A percentile compares a stretch with the other conserved stretches of the same genome.
These are phyloP conservation scores for Vigna trinervia DNA, from an alignment of 306 rosid species.

Conservation along the genomic window DNA sequence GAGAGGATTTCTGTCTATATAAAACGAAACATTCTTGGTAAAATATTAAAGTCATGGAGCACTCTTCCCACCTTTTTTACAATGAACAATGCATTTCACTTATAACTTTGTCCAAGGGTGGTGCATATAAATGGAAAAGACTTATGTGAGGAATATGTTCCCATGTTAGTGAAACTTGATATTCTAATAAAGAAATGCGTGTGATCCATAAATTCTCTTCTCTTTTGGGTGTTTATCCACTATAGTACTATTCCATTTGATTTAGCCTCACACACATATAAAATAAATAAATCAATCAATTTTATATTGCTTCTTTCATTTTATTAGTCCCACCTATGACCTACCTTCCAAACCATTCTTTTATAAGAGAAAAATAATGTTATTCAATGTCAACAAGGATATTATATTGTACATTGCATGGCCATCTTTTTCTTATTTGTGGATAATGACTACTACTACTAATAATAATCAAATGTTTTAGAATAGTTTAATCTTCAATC, in stretches of 20 bases:
- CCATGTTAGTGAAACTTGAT: constrained; percentile 33
- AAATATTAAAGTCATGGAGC: constrained; percentile 10
- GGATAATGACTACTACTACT: not conserved
- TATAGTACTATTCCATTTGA: constrained; percentile 10
- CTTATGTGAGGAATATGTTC: constrained; percentile 39
- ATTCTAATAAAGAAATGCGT: constrained; percentile 33
- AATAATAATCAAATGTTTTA: not conserved
- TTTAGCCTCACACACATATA: constrained; percentile 4
- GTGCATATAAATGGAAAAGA: constrained; percentile 36
- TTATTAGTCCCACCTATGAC: not conserved
- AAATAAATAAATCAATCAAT: not conserved
- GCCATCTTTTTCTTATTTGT: not conserved
- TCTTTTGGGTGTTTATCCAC: constrained; percentile 11
- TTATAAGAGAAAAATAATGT: not conserved
- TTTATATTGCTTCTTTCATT: constrained; percentile 4
- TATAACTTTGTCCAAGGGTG: constrained; percentile 19
- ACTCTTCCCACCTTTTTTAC: constrained; percentile 9
- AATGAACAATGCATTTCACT: constrained; percentile 17
- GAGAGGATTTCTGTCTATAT: not conserved
- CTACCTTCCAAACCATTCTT: not conserved
- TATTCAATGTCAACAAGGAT: not conserved
- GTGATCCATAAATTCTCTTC: constrained; percentile 31
- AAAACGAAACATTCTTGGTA: not conserved
- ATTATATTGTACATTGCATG: not conserved
- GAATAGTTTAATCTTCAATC: not conserved